These are phyloP conservation scores for Beauveria scarabaeidicola DNA, from an alignment of 2,329 filamentous ascomycete species.

Conservation along the genomic window DNA sequence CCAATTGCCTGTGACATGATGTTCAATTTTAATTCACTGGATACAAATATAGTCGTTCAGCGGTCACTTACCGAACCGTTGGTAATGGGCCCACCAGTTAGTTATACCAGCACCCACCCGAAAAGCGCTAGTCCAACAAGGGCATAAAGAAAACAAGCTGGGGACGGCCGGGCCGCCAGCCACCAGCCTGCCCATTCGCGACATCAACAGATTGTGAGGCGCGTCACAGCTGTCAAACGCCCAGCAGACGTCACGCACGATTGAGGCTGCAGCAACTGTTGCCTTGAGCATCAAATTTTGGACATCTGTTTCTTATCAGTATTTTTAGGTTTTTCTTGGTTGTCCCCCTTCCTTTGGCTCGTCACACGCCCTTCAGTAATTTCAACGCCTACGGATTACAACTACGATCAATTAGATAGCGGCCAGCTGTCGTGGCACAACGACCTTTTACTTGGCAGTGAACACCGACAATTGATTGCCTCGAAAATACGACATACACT, in stretches of 20 bases:
- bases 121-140: background rate
- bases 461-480: background rate
- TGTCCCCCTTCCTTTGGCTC: background rate
- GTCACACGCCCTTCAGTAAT: background rate
- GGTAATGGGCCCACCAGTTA: background rate
- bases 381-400: background rate
- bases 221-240: constrained; percentile 6
- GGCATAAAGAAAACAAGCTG: constrained; percentile 7
- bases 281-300: background rate
- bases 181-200: background rate
- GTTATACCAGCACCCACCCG: no score
- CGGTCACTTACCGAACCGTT: background rate
- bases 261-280: background rate
- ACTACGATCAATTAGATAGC: background rate
- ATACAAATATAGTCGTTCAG: no score
- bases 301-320: background rate
- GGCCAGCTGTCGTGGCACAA: background rate
- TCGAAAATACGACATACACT: background rate
- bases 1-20: no score
- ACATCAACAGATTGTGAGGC: constrained; percentile 7
- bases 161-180: background rate
- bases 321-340: no score
- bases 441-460: background rate
- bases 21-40: no score
- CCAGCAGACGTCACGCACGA: background rate